phyloP scores from a whole-genome alignment of 2,329 filamentous ascomycete genomes.

The Oidium heveae region DNA sequence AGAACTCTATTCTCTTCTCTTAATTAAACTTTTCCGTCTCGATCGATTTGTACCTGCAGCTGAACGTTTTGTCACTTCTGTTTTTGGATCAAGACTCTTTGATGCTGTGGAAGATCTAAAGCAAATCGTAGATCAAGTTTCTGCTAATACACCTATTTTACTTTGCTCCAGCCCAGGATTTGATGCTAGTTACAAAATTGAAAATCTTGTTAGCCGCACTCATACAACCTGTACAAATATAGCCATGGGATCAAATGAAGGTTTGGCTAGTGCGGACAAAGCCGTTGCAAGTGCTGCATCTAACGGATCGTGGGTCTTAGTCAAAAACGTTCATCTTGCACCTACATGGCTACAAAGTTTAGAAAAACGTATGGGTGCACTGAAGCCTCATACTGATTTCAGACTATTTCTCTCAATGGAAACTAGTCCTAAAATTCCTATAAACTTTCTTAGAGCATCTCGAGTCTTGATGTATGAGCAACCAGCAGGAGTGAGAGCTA shows the following conservation, averaged over 20 bases:
- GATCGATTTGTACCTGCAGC: constrained; percentile 85
- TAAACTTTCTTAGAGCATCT: constrained; percentile 80
- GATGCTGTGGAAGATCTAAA: constrained; percentile 69
- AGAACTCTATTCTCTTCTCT: constrained; percentile 56
- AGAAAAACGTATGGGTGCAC: constrained; percentile 85
- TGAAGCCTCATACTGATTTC: constrained; percentile 86
- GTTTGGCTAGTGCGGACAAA: constrained; percentile 76
- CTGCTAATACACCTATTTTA: constrained; percentile 62
- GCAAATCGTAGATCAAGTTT: constrained; percentile 63
- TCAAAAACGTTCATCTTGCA: constrained; percentile 96
- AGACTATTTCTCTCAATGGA: constrained; percentile 96
- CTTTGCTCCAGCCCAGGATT: constrained; percentile 90
- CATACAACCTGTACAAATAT: constrained; percentile 78
- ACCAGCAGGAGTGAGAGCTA: constrained; percentile 82
- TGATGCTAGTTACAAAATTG: constrained; percentile 97
- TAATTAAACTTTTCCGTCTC: constrained; percentile 85
- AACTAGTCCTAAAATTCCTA: constrained; percentile 83
- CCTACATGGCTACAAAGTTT: constrained; percentile 91
- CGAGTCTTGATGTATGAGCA: constrained; percentile 96
- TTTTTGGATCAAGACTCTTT: constrained; percentile 65
- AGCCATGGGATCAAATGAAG: constrained; percentile 96
- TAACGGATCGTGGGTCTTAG: constrained; percentile 79
- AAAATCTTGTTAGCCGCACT: constrained; percentile 69
- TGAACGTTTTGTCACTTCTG: constrained; percentile 65
- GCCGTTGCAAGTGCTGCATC: constrained; percentile 82